These are phyloP conservation scores for Vanrija sp. DNA, from an alignment of 1,284 basidiomycete species.

Conservation along the genomic window DNA sequence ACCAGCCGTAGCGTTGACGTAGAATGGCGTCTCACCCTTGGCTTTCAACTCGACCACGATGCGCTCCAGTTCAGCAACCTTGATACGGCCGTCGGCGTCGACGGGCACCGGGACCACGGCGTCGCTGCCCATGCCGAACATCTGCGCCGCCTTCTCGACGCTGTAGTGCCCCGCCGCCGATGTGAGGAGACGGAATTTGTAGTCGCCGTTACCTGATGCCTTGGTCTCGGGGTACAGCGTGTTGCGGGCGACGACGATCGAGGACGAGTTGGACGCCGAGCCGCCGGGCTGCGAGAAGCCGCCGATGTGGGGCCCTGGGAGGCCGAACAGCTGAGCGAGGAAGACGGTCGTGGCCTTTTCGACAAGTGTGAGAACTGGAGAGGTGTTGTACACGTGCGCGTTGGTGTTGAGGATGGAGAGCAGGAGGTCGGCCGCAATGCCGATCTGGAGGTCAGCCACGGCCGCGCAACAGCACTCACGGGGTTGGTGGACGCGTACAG, in stretches of 20 bases:
- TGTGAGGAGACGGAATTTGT: constrained; percentile 43
- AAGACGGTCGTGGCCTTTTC: constrained; percentile 24
- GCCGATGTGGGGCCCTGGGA: constrained; percentile 18
- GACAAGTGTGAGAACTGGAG: constrained; percentile 45
- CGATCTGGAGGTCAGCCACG: constrained; percentile 18
- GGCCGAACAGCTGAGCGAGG: constrained; percentile 27
- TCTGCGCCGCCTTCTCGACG: constrained; percentile 49
- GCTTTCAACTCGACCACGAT: constrained; percentile 13
- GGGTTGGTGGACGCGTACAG: constrained; percentile 48
- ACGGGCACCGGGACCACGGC: constrained; percentile 41
- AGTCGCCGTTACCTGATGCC: constrained; percentile 29
- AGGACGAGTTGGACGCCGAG: constrained; percentile 45
- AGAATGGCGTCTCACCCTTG: constrained; percentile 39
- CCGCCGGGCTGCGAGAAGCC: constrained; percentile 41
- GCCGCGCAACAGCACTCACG: constrained; percentile 13
- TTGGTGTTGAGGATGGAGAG: constrained; percentile 49
- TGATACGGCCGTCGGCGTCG: constrained; percentile 28
- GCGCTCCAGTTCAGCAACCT: constrained; percentile 13
- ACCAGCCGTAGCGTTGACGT: constrained; percentile 50
- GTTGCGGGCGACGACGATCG: constrained; percentile 47
- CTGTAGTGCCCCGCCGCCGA: constrained; percentile 46
- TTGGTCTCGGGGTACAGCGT: constrained; percentile 42
- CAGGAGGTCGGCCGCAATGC: constrained; percentile 45
- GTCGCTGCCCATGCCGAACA: constrained; percentile 44
- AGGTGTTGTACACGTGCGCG: constrained; percentile 49